Conservation (phyloP, 75 land plant genomes). For the Larix kaempferi region DNA sequence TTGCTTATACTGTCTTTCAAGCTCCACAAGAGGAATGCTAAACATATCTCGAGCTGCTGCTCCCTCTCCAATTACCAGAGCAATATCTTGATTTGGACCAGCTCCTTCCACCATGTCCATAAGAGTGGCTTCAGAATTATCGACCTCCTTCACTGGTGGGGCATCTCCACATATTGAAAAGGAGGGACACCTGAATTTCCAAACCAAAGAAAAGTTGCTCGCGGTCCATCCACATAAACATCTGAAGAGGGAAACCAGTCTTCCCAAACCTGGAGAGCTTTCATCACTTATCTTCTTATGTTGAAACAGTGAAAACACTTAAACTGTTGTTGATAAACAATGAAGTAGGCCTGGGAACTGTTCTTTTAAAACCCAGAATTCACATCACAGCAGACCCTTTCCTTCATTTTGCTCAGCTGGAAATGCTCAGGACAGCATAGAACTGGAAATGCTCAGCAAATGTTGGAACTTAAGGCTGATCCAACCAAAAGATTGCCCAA, state of each 20-base stretch:
- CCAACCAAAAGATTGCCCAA: no score
- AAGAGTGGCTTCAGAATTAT: conserved; percentile 14
- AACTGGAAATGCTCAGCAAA: no score
- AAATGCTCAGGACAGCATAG: no score
- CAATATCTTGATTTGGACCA: conserved; percentile 35
- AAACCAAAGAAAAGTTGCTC: conserved; percentile 45
- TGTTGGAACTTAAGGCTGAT: no score
- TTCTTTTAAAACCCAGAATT: no score
- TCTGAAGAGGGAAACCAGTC: conserved; percentile 60
- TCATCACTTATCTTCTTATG: conserved; percentile 46
- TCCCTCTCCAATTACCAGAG: conserved; percentile 50
- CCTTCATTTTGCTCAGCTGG: no score
- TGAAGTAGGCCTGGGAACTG: no score
- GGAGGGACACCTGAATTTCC: conserved; percentile 52
- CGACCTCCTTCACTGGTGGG: conserved; percentile 29
- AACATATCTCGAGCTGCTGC: conserved; percentile 43
- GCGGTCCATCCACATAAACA: conserved; percentile 45
- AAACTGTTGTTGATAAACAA: no score
- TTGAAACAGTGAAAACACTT: no score
- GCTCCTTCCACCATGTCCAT: conserved; percentile 17
- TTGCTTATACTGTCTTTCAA: conserved; percentile 44
- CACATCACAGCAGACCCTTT: no score
- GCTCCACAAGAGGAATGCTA: conserved; percentile 42
- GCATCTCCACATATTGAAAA: conserved; percentile 47
- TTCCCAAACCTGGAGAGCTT: conserved; percentile 62